Evolutionary conservation across 2,329 filamentous ascomycete genomes (phyloP).

Genomic region (Aspergillus hortae): DNA sequence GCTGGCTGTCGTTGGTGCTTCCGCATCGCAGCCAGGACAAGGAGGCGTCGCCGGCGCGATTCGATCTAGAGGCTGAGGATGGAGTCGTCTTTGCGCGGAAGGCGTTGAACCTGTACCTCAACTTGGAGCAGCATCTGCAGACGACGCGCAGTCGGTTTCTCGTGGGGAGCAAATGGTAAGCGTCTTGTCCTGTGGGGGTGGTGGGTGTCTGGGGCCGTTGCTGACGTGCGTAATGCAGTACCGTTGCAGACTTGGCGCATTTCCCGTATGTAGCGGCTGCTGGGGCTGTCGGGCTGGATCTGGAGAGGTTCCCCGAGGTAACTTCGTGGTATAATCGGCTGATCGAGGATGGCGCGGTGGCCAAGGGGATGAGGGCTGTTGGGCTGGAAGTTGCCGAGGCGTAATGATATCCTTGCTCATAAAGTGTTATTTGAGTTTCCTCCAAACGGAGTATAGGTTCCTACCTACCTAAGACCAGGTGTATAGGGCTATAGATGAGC

Average conservation of each 20-base stretch:
- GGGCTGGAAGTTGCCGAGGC: neutral
- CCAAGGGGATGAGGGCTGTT: slow-evolving; percentile 7
- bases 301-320: slow-evolving; percentile 12
- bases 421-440: no score
- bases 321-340: slow-evolving; percentile 13
- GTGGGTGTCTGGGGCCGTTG: neutral
- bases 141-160: slow-evolving; percentile 4
- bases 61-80: neutral
- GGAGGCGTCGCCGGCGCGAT: neutral
- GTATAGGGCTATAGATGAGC: neutral
- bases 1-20: neutral
- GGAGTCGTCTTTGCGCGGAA: slow-evolving; percentile 2
- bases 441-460: no score
- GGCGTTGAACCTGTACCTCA: slow-evolving; percentile 8
- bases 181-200: neutral
- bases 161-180: slow-evolving; percentile 12
- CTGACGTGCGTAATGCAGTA: slow-evolving; percentile 2
- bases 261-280: slow-evolving; percentile 11
- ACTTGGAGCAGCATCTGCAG: slow-evolving; percentile 9
- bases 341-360: neutral
- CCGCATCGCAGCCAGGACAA: neutral
- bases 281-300: slow-evolving; percentile 3
- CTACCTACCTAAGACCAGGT: no score
- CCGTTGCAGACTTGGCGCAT: slow-evolving; percentile 8
- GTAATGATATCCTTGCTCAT: neutral